Conservation (phyloP, 441 rosid species). For the Manihot esculenta region DNA sequence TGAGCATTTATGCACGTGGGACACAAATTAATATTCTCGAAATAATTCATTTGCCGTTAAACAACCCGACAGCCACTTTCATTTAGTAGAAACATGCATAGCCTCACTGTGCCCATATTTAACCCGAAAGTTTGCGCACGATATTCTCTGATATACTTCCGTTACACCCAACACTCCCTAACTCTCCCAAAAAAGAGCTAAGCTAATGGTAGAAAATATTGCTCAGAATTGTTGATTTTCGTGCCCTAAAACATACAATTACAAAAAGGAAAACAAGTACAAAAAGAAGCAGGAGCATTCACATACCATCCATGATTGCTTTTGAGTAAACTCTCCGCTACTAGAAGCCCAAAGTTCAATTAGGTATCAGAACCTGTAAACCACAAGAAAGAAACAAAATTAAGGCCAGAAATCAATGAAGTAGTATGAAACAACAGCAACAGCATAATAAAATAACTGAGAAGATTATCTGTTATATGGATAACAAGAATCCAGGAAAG, state of each 20-base stretch:
- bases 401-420: background rate
- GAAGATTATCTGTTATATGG: background rate
- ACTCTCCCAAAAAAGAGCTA: background rate
- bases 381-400: conserved; percentile 15
- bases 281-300: conserved; percentile 16
- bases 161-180: background rate
- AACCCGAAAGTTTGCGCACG: background rate
- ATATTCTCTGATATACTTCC: background rate
- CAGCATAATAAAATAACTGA: background rate
- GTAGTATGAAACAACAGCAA: background rate
- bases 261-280: background rate
- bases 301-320: conserved; percentile 74
- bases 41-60: background rate
- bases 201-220: background rate
- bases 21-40: background rate
- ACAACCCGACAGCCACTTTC: background rate
- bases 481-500: background rate
- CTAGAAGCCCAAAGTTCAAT: background rate
- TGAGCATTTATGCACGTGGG: background rate
- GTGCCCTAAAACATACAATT: background rate
- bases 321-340: conserved; percentile 16
- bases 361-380: conserved; percentile 30
- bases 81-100: background rate
- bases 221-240: background rate
- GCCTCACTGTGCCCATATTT: no score